These are phyloP conservation scores for Aspergillus aculeatus DNA, from an alignment of 2,329 filamentous ascomycete species.

Conservation along the genomic window DNA sequence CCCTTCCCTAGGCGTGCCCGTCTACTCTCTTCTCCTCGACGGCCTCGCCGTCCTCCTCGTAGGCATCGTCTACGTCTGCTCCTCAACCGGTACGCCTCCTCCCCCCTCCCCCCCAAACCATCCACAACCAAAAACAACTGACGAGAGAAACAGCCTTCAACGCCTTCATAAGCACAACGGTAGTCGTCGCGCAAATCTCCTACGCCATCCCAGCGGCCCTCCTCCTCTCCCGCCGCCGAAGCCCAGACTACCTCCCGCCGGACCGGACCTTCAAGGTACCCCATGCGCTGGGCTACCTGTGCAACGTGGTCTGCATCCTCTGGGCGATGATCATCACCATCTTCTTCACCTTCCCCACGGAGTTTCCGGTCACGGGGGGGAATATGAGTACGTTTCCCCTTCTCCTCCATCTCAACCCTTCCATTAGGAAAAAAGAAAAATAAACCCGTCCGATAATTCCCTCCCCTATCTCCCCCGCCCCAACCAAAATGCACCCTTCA, in stretches of 20 bases:
- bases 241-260: constrained; percentile 17
- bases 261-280: constrained; percentile 17
- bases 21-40: constrained; percentile 19
- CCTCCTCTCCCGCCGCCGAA: constrained; percentile 16
- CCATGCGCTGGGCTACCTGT: constrained; percentile 15
- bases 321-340: constrained; percentile 22
- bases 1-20: constrained; percentile 14
- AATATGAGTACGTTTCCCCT: constrained; percentile 23
- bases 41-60: constrained; percentile 18
- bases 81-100: constrained; percentile 18
- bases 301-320: constrained; percentile 14
- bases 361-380: constrained; percentile 19
- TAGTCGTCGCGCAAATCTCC: constrained; percentile 25
- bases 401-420: background rate
- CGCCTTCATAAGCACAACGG: constrained; percentile 24
- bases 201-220: constrained; percentile 21
- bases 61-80: constrained; percentile 24
- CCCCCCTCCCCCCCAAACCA: too few species aligned
- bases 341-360: constrained; percentile 23
- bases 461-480: too few species aligned
- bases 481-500: too few species aligned
- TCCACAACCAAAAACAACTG: background rate
- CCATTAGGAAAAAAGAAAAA: too few species aligned
- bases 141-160: constrained; percentile 20
- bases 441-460: too few species aligned